phyloP scores from a whole-genome alignment of 495 filamentous ascomycete species.

The Penicillium argentinense region DNA sequence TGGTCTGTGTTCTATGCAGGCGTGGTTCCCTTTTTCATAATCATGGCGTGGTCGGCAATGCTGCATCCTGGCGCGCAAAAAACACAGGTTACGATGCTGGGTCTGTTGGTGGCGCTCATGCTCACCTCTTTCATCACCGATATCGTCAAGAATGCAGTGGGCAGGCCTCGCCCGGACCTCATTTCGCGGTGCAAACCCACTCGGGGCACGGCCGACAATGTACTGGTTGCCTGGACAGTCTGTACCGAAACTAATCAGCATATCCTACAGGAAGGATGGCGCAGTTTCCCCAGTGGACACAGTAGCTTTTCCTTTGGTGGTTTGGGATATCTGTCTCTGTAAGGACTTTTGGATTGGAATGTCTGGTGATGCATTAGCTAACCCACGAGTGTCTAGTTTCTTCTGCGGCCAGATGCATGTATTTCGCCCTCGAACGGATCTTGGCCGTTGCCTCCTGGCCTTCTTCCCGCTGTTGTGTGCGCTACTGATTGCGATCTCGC shows the following conservation, averaged over 20 bases:
- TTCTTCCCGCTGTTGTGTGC: slow-evolving; percentile 74
- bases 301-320: slow-evolving; percentile 83
- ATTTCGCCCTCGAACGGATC: slow-evolving; percentile 71
- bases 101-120: slow-evolving; percentile 72
- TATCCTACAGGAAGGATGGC: slow-evolving; percentile 86
- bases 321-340: slow-evolving; percentile 76
- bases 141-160: slow-evolving; percentile 87
- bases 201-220: slow-evolving; percentile 60
- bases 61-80: slow-evolving; percentile 68
- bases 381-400: slow-evolving; percentile 46
- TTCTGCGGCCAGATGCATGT: slow-evolving; percentile 76
- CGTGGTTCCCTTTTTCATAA: slow-evolving; percentile 62
- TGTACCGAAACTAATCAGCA: slow-evolving; percentile 80
- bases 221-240: slow-evolving; percentile 69
- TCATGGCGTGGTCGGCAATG: slow-evolving; percentile 64
- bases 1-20: slow-evolving; percentile 77
- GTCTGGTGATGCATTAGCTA: too few species aligned
- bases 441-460: slow-evolving; percentile 58
- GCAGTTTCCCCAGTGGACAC: slow-evolving; percentile 89
- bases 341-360: slow-evolving; percentile 21
- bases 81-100: slow-evolving; percentile 80
- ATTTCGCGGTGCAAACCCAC: slow-evolving; percentile 81
- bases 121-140: slow-evolving; percentile 85
- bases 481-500: slow-evolving; percentile 82
- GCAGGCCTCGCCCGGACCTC: slow-evolving; percentile 86